A percentile compares a stretch with the other conserved stretches of the same genome.
Evolutionary conservation across 164 flowering plant species (phyloP).

Genomic region (Chimonanthus salicifolius): DNA sequence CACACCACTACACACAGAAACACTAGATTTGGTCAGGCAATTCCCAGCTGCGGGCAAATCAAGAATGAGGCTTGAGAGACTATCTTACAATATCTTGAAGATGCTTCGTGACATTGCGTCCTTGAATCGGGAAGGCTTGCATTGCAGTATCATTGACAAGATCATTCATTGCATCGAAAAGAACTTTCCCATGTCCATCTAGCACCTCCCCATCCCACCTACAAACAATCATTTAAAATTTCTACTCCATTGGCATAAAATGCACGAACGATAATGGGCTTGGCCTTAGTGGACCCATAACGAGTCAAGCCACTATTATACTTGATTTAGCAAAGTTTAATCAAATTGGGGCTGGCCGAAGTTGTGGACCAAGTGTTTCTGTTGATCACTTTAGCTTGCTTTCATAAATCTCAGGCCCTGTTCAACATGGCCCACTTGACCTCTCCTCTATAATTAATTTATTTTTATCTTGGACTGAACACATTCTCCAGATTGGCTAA

Average conservation of each 20-base stretch:
- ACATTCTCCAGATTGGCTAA: background rate
- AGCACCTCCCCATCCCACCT: constrained; percentile 7
- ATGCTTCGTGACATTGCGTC: constrained; percentile 2
- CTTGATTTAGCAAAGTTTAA: background rate
- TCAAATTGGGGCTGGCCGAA: too few relatives aligned
- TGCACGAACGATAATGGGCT: background rate
- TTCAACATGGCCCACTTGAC: too few relatives aligned
- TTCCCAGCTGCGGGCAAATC: background rate
- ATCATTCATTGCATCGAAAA: constrained; percentile 4
- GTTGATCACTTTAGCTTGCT: too few relatives aligned
- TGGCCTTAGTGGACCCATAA: background rate
- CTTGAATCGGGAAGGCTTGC: constrained; percentile 6
- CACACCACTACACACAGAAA: constrained; percentile 5
- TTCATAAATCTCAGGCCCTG: too few relatives aligned
- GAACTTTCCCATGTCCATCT: background rate
- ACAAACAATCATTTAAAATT: background rate
- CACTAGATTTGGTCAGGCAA: background rate
- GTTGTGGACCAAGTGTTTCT: too few relatives aligned
- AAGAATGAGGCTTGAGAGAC: background rate
- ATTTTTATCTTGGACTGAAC: too few relatives aligned
- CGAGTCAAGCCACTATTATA: background rate
- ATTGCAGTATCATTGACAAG: background rate
- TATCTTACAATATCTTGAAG: constrained; percentile 7
- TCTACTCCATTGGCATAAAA: too few relatives aligned
- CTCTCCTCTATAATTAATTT: too few relatives aligned